These are phyloP conservation scores for Nakazawaea ishiwadae DNA, from an alignment of 805 yeast genomes.

Conservation along the genomic window DNA sequence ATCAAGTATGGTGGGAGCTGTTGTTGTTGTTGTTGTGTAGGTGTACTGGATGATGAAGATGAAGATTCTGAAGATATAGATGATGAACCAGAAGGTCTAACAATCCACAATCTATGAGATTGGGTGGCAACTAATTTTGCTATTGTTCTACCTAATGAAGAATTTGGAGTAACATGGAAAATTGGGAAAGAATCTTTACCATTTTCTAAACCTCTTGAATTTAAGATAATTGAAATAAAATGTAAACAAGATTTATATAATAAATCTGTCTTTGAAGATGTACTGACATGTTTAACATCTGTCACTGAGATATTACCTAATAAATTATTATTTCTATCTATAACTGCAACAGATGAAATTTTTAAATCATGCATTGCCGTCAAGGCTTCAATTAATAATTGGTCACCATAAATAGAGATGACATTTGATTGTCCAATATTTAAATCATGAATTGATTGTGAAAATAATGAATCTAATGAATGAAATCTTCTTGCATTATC, in stretches of 20 bases:
- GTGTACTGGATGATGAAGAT: constrained; percentile 10
- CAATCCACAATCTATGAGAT: constrained; percentile 86
- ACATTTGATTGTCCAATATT: constrained; percentile 72
- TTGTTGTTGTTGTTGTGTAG: constrained; percentile 8
- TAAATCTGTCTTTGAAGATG: constrained; percentile 80
- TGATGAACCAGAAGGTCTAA: constrained; percentile 41
- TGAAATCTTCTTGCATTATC: constrained; percentile 87
- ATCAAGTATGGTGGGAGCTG: constrained; percentile 9
- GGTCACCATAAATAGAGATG: constrained; percentile 82
- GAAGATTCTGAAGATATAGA: constrained; percentile 11
- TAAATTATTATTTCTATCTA: constrained; percentile 69
- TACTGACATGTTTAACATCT: constrained; percentile 84
- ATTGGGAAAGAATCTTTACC: constrained; percentile 97
- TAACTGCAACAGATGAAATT: constrained; percentile 89
- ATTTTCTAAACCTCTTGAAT: constrained; percentile 85
- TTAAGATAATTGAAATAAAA: constrained; percentile 80
- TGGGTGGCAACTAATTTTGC: constrained; percentile 95
- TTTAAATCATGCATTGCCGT: constrained; percentile 78
- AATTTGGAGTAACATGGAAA: constrained; percentile 79
- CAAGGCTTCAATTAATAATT: constrained; percentile 80
- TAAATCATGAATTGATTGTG: constrained; percentile 63
- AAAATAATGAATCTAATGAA: constrained; percentile 69
- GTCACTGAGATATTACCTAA: constrained; percentile 93
- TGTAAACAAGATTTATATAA: constrained; percentile 81
- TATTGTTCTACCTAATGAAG: constrained; percentile 81